Conservation (phyloP, 805 yeast species). For the Barnettozyma vustinii region DNA sequence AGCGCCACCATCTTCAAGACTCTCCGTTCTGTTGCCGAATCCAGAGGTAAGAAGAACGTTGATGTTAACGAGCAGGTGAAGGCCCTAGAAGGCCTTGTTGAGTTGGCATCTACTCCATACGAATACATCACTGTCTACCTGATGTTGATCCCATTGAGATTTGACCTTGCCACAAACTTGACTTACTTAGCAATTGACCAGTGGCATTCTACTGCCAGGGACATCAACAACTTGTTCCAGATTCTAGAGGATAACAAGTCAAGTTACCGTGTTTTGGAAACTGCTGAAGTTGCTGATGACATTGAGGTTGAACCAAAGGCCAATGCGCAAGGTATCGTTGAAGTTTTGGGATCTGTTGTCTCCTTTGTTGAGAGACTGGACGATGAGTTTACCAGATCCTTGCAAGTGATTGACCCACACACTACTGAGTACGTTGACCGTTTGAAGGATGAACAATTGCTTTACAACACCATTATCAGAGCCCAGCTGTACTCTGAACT, state of each 20-base stretch:
- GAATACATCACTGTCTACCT: constrained; percentile 75
- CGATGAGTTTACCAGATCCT: constrained; percentile 85
- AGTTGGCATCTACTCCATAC: constrained; percentile 51
- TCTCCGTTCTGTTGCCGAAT: constrained; percentile 70
- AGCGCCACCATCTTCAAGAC: constrained; percentile 54
- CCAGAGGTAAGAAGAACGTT: constrained; percentile 93
- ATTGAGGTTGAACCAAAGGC: constrained; percentile 65
- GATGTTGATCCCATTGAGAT: constrained; percentile 80
- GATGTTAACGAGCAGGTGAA: constrained; percentile 76
- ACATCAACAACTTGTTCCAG: constrained; percentile 56
- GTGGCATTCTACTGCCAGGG: constrained; percentile 69
- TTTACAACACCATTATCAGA: constrained; percentile 74
- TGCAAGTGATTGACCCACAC: constrained; percentile 90
- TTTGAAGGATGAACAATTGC: constrained; percentile 75
- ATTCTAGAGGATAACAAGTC: constrained; percentile 58
- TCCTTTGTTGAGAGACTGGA: constrained; percentile 90
- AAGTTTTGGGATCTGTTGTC: constrained; percentile 76
- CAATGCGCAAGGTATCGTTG: constrained; percentile 60
- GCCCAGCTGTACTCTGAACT: constrained; percentile 82
- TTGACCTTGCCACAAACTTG: constrained; percentile 67
- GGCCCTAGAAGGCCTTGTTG: constrained; percentile 56
- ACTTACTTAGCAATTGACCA: constrained; percentile 70
- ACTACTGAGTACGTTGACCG: constrained; percentile 90
- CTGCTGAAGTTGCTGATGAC: constrained; percentile 65
- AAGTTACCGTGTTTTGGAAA: constrained; percentile 68